phyloP scores from a whole-genome alignment of 1,284 basidiomycete species.

The Tetrapyrgos nigripes region DNA sequence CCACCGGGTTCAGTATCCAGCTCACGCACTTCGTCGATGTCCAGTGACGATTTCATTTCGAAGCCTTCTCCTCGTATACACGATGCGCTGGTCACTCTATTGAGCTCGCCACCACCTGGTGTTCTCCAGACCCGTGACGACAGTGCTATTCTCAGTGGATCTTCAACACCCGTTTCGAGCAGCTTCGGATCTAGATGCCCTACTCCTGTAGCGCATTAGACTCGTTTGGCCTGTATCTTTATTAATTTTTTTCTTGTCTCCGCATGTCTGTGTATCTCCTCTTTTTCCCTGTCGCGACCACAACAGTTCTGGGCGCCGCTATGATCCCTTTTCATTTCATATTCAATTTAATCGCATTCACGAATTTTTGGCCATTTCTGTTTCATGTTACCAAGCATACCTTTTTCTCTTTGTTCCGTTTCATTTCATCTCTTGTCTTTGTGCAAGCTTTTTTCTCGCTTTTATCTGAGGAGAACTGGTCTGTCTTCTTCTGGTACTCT shows the following conservation, averaged over 20 bases:
- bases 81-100: background rate
- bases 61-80: slow-evolving; percentile 21
- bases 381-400: no score
- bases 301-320: no score
- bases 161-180: slow-evolving; percentile 18
- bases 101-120: background rate
- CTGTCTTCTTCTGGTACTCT: no score
- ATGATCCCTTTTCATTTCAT: no score
- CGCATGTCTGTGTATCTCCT: background rate
- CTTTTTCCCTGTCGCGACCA: no score
- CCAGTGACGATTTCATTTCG: slow-evolving; percentile 48
- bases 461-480: no score
- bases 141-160: slow-evolving; percentile 11
- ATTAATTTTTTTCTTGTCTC: background rate
- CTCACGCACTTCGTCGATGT: slow-evolving; percentile 60
- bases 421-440: no score
- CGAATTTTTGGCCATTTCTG: no score
- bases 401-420: no score
- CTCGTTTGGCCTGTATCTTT: background rate
- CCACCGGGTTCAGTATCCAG: slow-evolving; percentile 35
- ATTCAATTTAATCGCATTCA: no score
- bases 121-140: slow-evolving; percentile 15
- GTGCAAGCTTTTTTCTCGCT: no score
- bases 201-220: slow-evolving; percentile 2
- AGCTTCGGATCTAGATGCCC: slow-evolving; percentile 2